Percentiles rank a stretch among this genome's conserved stretches.
These are phyloP conservation scores for Ilex aquifolium DNA, from an alignment of 257 asterid genomes.

Conservation along the genomic window DNA sequence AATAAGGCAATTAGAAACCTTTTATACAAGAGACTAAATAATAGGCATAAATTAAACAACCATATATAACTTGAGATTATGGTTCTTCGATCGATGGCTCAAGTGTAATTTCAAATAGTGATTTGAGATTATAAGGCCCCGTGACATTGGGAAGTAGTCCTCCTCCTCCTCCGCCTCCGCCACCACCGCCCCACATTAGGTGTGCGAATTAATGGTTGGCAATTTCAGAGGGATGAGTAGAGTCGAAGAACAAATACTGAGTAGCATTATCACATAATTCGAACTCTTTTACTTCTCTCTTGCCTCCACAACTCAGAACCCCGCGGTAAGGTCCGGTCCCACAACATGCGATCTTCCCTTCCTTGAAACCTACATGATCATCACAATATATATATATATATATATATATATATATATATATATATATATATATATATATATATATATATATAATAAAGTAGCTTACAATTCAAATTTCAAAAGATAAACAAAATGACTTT, in stretches of 20 bases:
- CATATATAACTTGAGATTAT: too few species aligned
- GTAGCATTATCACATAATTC: constrained; percentile 36
- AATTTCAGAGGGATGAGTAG: constrained; percentile 38
- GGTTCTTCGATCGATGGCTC: too few species aligned
- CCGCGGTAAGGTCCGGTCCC: constrained; percentile 50
- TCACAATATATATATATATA: too few species aligned
- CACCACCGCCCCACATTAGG: constrained; percentile 36
- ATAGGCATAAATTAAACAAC: too few species aligned
- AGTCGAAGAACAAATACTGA: constrained; percentile 44
- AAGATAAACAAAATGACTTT: too few species aligned
- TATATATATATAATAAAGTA: too few species aligned
- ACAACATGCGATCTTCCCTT: constrained; percentile 47
- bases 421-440: too few species aligned
- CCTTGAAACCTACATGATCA: constrained; percentile 31
- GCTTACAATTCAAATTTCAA: too few species aligned
- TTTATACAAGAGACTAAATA: too few species aligned
- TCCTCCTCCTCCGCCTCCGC: neutral
- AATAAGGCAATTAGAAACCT: too few species aligned
- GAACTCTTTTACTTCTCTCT: constrained; percentile 28
- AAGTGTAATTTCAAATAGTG: constrained; percentile 19
- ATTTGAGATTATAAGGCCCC: constrained; percentile 23
- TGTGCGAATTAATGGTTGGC: constrained; percentile 34
- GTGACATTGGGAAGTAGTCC: neutral
- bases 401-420: too few species aligned
- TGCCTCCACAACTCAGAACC: constrained; percentile 46